Evolutionary conservation across 1,284 basidiomycete species (phyloP).

Genomic region (Neonothopanus nambi): DNA sequence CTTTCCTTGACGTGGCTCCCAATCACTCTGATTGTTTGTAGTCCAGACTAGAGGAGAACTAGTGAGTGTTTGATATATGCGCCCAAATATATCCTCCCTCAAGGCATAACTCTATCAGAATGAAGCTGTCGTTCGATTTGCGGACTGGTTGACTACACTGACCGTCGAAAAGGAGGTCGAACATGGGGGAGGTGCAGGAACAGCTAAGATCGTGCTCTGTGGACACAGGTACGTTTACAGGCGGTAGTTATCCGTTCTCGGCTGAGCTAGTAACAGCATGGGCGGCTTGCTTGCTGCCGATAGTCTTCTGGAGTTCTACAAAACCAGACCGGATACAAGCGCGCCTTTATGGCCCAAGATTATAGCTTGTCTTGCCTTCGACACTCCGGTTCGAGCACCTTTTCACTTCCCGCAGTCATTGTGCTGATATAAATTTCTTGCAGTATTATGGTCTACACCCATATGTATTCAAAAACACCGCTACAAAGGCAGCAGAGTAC

Average conservation of each 20-base stretch:
- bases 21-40: constrained; percentile 15
- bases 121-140: constrained; percentile 79
- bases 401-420: constrained; percentile 9
- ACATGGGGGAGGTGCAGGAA: constrained; percentile 71
- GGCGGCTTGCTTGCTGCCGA: constrained; percentile 88
- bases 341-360: constrained; percentile 83
- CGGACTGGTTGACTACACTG: constrained; percentile 85
- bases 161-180: constrained; percentile 80
- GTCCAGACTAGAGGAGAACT: constrained; percentile 81
- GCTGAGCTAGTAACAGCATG: constrained; percentile 62
- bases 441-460: constrained; percentile 90
- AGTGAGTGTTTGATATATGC: constrained; percentile 46
- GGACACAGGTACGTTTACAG: constrained; percentile 74
- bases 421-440: neutral
- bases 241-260: neutral
- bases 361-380: constrained; percentile 82
- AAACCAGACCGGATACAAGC: constrained; percentile 57
- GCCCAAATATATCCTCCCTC: constrained; percentile 7
- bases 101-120: constrained; percentile 44
- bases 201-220: constrained; percentile 82
- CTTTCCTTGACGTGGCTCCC: constrained; percentile 6
- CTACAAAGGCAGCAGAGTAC: constrained; percentile 77
- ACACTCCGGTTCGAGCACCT: constrained; percentile 70
- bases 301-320: constrained; percentile 72
- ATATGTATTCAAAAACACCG: constrained; percentile 81